A percentile compares a stretch with the other conserved stretches of the same genome.
phyloP scores from a whole-genome alignment of 2,329 filamentous ascomycete genomes.

The Colletotrichum sp. region DNA sequence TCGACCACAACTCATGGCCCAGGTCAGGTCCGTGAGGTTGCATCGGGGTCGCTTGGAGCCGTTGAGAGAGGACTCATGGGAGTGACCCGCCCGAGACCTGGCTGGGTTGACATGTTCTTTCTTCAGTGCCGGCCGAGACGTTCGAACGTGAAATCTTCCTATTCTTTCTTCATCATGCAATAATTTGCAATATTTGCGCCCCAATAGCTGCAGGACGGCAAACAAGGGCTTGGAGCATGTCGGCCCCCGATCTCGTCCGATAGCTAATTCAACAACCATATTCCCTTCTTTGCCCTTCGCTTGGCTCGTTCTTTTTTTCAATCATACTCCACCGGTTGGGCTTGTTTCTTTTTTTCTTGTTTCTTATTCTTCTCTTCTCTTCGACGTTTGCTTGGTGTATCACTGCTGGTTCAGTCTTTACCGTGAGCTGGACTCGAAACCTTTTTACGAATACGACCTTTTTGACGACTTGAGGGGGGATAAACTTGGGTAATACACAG shows the following conservation, averaged over 20 bases:
- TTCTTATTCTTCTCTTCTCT: background rate
- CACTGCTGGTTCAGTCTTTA: conserved; percentile 13
- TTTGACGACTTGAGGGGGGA: background rate
- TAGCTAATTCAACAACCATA: conserved; percentile 1
- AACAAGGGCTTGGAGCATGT: background rate
- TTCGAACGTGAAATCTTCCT: background rate
- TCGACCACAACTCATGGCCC: background rate
- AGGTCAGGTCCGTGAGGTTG: background rate
- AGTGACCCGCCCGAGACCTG: background rate
- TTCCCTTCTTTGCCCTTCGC: background rate
- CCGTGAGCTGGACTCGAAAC: conserved; percentile 6
- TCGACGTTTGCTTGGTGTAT: background rate
- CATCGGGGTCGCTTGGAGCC: background rate
- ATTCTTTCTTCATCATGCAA: background rate
- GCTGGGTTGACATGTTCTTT: background rate
- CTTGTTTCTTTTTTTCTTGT: background rate
- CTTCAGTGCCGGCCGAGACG: background rate
- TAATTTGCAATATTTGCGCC: background rate
- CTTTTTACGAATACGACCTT: background rate
- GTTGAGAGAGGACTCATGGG: background rate
- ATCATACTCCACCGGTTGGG: background rate
- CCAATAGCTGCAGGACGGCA: background rate
- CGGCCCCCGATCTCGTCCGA: background rate
- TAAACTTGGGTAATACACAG: background rate
- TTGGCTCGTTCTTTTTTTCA: background rate